Percentiles rank a stretch among this genome's conserved stretches.
phyloP scores from a whole-genome alignment of 441 rosid genomes.

The Erodium moschatum region DNA sequence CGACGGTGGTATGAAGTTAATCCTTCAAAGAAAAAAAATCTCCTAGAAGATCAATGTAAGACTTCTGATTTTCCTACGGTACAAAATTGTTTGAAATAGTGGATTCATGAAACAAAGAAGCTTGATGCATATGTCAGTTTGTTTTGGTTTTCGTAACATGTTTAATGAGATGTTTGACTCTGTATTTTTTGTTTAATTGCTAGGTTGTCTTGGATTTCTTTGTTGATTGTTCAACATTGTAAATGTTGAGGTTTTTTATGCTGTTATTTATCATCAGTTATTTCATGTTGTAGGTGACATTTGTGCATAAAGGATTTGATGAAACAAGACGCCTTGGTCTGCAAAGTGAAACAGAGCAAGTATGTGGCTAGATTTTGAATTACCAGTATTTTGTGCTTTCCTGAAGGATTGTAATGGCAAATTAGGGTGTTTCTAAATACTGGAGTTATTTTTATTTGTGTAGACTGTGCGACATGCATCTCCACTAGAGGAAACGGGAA shows the following conservation, averaged over 20 bases:
- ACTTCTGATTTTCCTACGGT: not conserved
- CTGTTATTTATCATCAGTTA: not conserved
- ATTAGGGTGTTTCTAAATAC: conserved; percentile 16
- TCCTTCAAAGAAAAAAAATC: not conserved
- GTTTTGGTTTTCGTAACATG: not conserved
- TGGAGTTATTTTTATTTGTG: conserved; percentile 23
- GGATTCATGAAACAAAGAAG: conserved; percentile 3
- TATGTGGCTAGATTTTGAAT: conserved; percentile 20
- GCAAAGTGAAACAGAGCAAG: conserved; percentile 81
- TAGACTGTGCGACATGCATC: conserved; percentile 81
- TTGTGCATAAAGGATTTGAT: conserved; percentile 88
- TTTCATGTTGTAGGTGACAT: conserved; percentile 47
- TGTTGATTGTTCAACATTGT: conserved; percentile 1
- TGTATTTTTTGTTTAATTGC: conserved; percentile 10
- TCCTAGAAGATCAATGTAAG: not conserved
- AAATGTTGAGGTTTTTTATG: not conserved
- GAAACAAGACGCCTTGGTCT: conserved; percentile 94
- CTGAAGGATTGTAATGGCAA: not conserved
- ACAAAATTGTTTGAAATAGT: not conserved
- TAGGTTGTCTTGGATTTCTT: not conserved
- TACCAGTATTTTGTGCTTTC: conserved; percentile 1
- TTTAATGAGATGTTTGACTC: not conserved
- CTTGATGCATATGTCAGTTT: not conserved
- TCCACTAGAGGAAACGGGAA: conserved; percentile 71
- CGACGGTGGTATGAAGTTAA: not conserved